Evolutionary conservation across 495 filamentous ascomycete species (phyloP).

Genomic region (Neurospora sp.): DNA sequence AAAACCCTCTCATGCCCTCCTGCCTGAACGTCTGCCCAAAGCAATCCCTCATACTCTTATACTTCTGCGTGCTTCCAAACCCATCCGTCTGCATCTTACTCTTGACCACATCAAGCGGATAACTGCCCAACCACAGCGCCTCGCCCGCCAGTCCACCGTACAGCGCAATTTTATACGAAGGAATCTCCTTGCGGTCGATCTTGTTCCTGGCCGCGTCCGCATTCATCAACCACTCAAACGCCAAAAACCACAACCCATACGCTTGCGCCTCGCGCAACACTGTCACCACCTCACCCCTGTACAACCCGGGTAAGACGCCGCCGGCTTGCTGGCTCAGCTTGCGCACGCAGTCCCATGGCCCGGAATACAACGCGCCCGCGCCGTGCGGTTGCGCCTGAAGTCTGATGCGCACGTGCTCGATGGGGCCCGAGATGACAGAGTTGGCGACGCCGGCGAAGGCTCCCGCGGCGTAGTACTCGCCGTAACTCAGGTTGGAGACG

Average conservation of each 20-base stretch:
- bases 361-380: constrained; percentile 57
- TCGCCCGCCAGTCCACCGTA: constrained; percentile 94
- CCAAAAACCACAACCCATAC: constrained; percentile 90
- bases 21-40: constrained; percentile 69
- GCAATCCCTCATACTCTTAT: constrained; percentile 78
- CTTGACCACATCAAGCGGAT: constrained; percentile 96
- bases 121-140: constrained; percentile 82
- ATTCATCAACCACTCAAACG: constrained; percentile 96
- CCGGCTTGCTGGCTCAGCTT: constrained; percentile 52
- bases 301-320: constrained; percentile 62
- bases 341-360: constrained; percentile 81
- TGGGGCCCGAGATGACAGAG: constrained; percentile 76
- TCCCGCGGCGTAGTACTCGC: constrained; percentile 82
- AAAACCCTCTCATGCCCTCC: constrained; percentile 80
- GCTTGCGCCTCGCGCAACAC: constrained; percentile 83
- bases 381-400: constrained; percentile 95
- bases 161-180: constrained; percentile 73
- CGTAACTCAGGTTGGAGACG: constrained; percentile 48
- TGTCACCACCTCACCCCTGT: constrained; percentile 80
- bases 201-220: constrained; percentile 66
- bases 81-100: constrained; percentile 99
- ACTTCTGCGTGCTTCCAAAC: constrained; percentile 55
- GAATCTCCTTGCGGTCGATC: constrained; percentile 63
- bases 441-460: constrained; percentile 91
- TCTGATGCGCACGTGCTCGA: constrained; percentile 97